Evolutionary conservation across 148 eudicot species (phyloP).

Genomic region (Camellia sinensis): DNA sequence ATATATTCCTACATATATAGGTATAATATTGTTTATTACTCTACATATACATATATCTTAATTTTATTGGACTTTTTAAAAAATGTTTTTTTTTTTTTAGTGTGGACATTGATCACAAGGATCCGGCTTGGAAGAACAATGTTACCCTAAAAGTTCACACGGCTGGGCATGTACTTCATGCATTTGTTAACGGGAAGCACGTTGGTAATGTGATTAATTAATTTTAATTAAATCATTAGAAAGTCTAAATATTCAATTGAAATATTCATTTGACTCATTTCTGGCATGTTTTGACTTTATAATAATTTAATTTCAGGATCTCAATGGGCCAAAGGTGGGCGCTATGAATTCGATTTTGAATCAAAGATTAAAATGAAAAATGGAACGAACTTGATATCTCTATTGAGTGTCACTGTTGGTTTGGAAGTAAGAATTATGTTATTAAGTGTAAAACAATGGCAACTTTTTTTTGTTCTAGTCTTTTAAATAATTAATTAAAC

Average conservation of each 20-base stretch:
- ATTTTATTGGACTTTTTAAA: not conserved
- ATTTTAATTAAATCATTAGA: not conserved
- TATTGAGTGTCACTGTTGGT: constrained; percentile 40
- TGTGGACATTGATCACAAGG: constrained; percentile 16
- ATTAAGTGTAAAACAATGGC: not conserved
- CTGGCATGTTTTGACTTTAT: not conserved
- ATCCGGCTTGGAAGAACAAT: constrained; percentile 23
- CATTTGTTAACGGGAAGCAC: constrained; percentile 31
- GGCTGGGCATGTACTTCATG: constrained; percentile 36
- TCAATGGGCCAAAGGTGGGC: constrained; percentile 15
- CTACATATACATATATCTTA: not conserved
- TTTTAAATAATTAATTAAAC: not conserved
- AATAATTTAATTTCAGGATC: constrained; percentile 23
- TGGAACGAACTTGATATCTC: constrained; percentile 29
- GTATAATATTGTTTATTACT: too few relatives aligned
- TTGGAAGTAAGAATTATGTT: constrained; percentile 20
- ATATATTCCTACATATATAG: too few relatives aligned
- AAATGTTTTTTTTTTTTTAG: not conserved
- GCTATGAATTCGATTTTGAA: constrained; percentile 9
- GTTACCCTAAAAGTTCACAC: constrained; percentile 29
- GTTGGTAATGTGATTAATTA: constrained; percentile 19
- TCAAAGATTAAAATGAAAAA: constrained; percentile 9
- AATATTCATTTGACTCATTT: not conserved
- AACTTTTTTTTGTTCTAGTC: not conserved
- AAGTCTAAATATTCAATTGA: too few relatives aligned